phyloP scores from a whole-genome alignment of 495 filamentous ascomycete species.

The Endocarpon pusillum region DNA sequence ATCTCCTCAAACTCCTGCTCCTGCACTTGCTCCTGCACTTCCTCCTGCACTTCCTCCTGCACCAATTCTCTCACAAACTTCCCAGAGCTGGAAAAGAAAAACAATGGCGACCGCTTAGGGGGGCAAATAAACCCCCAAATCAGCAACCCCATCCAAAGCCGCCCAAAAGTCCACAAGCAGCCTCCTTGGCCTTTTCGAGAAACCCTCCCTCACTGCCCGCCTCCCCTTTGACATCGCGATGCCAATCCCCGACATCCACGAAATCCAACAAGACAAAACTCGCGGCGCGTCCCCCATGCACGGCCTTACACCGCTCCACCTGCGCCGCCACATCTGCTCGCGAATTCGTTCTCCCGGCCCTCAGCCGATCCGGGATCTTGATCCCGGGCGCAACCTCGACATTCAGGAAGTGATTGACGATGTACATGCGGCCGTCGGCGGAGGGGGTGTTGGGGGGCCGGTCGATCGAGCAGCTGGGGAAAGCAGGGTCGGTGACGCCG shows the following conservation, averaged over 20 bases:
- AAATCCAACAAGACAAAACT: slow-evolving; percentile 52
- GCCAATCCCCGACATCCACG: slow-evolving; percentile 42
- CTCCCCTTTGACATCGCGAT: no score
- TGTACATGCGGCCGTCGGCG: slow-evolving; percentile 34
- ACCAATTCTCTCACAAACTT: no score
- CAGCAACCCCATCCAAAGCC: no score
- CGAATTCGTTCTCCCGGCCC: slow-evolving; percentile 40
- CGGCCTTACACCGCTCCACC: slow-evolving; percentile 27
- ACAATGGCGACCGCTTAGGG: no score
- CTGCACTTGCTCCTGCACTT: no score
- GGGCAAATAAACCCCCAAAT: no score
- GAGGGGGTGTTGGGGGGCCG: slow-evolving; percentile 32
- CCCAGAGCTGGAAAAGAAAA: no score
- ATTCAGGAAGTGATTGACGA: slow-evolving; percentile 33
- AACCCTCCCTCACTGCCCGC: no score
- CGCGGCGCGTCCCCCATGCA: slow-evolving; percentile 39
- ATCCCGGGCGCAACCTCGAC: slow-evolving; percentile 28
- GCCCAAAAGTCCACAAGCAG: no score
- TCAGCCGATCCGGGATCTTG: slow-evolving; percentile 35
- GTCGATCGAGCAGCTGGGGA: slow-evolving; percentile 39
- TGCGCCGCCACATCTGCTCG: slow-evolving; percentile 43
- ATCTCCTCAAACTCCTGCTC: no score
- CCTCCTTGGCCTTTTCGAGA: no score
- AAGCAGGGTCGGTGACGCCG: slow-evolving; percentile 33
- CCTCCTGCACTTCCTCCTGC: no score